Evolutionary conservation across 2,329 filamentous ascomycete genomes (phyloP).

Genomic region (Xylaria sp.): DNA sequence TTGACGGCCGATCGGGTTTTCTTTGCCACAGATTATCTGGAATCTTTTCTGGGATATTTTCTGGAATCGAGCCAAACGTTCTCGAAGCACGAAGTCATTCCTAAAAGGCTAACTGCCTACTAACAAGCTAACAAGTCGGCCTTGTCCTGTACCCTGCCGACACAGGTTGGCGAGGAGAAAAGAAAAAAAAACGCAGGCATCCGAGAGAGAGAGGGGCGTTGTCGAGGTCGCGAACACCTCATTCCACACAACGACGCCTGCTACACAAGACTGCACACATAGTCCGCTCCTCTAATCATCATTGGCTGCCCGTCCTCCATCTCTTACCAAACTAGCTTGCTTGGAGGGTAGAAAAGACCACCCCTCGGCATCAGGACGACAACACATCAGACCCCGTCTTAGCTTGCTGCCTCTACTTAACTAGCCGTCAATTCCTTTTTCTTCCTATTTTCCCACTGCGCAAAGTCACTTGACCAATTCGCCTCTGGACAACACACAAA

Average conservation of each 20-base stretch:
- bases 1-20: not conserved
- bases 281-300: no score
- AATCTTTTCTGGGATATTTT: not conserved
- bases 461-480: slow-evolving; percentile 19
- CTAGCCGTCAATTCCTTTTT: not conserved
- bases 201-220: slow-evolving; percentile 8
- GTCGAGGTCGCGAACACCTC: slow-evolving; percentile 15
- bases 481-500: slow-evolving; percentile 16
- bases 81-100: no score
- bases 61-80: not conserved
- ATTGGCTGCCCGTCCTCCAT: no score
- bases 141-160: slow-evolving; percentile 8
- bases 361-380: slow-evolving; percentile 23
- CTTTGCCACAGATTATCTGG: not conserved
- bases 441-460: slow-evolving; percentile 4
- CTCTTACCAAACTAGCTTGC: slow-evolving; percentile 8
- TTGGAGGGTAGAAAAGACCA: slow-evolving; percentile 18
- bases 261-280: slow-evolving; percentile 12
- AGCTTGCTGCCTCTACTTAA: slow-evolving; percentile 1
- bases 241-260: slow-evolving; percentile 3
- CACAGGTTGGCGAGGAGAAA: slow-evolving; percentile 6
- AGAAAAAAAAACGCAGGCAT: slow-evolving; percentile 11
- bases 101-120: no score
- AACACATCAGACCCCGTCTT: slow-evolving; percentile 13
- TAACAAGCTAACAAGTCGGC: no score